A percentile compares a stretch with the other conserved stretches of the same genome.
Evolutionary conservation across 129 eudicot species (phyloP).

Genomic region (Lactuca saligna): DNA sequence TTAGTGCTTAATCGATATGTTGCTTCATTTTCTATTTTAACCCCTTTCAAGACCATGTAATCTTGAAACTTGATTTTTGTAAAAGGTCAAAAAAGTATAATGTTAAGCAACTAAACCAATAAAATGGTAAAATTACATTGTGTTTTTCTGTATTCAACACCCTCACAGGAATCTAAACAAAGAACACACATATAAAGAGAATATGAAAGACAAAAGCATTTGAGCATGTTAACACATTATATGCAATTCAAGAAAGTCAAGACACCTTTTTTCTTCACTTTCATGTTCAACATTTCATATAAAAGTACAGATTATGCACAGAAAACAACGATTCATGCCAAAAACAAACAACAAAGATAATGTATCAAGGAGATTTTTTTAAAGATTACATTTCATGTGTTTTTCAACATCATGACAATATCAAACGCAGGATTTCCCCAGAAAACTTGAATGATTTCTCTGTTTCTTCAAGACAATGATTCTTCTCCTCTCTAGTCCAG

Average conservation of each 20-base stretch:
- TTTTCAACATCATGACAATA: conserved; percentile 47
- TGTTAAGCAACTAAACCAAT: no score
- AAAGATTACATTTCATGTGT: conserved; percentile 1
- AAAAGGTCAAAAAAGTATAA: no score
- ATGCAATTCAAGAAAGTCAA: conserved; percentile 9
- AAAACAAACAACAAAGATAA: conserved; percentile 4
- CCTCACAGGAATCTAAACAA: no score
- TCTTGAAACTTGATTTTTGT: no score
- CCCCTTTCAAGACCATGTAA: neutral
- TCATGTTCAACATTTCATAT: conserved; percentile 7
- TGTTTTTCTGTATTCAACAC: no score
- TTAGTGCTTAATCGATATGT: neutral
- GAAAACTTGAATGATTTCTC: conserved; percentile 87
- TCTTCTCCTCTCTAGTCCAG: conserved; percentile 98
- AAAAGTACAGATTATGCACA: conserved; percentile 25
- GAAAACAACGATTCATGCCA: neutral
- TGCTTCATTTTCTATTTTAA: no score
- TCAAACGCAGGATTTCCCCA: conserved; percentile 73
- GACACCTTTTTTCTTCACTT: conserved; percentile 5
- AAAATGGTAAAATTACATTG: no score
- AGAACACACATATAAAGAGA: no score
- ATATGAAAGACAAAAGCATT: no score
- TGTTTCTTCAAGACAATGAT: conserved; percentile 93
- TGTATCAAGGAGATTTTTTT: conserved; percentile 12
- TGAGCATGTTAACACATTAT: neutral